These are phyloP conservation scores for Scalesia atractyloides DNA, from an alignment of 129 eudicot genomes.

Conservation along the genomic window DNA sequence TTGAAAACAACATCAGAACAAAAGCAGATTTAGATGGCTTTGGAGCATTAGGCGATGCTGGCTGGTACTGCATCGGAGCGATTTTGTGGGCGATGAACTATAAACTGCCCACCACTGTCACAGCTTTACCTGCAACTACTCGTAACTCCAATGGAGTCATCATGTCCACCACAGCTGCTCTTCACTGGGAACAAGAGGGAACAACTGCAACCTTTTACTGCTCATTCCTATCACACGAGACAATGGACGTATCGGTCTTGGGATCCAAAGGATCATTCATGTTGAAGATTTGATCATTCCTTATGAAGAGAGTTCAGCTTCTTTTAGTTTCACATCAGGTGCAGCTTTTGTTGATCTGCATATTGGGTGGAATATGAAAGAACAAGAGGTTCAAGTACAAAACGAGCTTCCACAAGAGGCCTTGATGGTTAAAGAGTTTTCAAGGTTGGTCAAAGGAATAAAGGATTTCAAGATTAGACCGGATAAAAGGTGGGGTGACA, in stretches of 20 bases:
- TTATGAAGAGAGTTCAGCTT: slow-evolving; percentile 62
- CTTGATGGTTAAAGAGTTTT: slow-evolving; percentile 66
- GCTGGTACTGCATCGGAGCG: slow-evolving; percentile 91
- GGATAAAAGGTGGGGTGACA: slow-evolving; percentile 53
- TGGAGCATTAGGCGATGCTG: slow-evolving; percentile 89
- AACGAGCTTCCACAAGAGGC: slow-evolving; percentile 77
- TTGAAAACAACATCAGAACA: slow-evolving; percentile 62
- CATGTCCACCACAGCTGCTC: slow-evolving; percentile 58
- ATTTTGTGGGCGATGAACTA: slow-evolving; percentile 78
- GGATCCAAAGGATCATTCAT: slow-evolving; percentile 69
- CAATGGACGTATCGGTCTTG: slow-evolving; percentile 57
- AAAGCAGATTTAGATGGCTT: slow-evolving; percentile 71
- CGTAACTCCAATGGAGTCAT: slow-evolving; percentile 64
- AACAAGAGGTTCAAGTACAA: slow-evolving; percentile 46
- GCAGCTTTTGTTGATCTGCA: slow-evolving; percentile 63
- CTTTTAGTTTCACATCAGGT: slow-evolving; percentile 50
- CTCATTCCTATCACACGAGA: slow-evolving; percentile 66
- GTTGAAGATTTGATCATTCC: slow-evolving; percentile 72
- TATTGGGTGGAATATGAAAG: slow-evolving; percentile 62
- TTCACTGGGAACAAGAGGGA: slow-evolving; percentile 66
- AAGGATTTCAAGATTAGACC: slow-evolving; percentile 31
- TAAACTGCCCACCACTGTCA: slow-evolving; percentile 65
- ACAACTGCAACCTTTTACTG: slow-evolving; percentile 63
- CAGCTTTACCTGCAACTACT: slow-evolving; percentile 52
- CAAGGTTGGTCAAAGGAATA: slow-evolving; percentile 54